These are phyloP conservation scores for Rostrohypoxylon terebratum DNA, from an alignment of 495 filamentous ascomycete species.

Conservation along the genomic window DNA sequence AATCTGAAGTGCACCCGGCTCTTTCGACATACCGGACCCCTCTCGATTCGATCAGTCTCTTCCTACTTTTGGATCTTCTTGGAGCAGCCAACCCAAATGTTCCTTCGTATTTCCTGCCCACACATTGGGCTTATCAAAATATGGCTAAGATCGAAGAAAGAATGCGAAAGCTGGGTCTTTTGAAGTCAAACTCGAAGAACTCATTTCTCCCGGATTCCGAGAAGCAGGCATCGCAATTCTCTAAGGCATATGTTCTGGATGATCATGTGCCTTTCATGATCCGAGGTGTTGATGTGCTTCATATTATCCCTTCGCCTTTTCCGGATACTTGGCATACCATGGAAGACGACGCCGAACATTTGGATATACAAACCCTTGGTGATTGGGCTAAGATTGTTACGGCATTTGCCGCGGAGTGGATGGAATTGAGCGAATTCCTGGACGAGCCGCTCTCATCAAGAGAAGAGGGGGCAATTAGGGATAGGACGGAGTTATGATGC, in stretches of 20 bases:
- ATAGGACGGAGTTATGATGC: conserved; percentile 32
- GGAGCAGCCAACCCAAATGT: conserved; percentile 74
- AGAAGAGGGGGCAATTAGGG: conserved; percentile 31
- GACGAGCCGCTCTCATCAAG: conserved; percentile 24
- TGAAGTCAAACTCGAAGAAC: conserved; percentile 50
- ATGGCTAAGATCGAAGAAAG: conserved; percentile 76
- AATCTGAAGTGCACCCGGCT: conserved; percentile 71
- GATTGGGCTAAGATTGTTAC: conserved; percentile 86
- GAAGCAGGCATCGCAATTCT: conserved; percentile 64
- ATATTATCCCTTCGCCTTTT: conserved; percentile 84
- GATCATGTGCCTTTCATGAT: conserved; percentile 89
- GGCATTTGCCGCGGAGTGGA: conserved; percentile 87
- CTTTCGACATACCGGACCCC: conserved; percentile 76
- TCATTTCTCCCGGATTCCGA: conserved; percentile 62
- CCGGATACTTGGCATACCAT: conserved; percentile 84
- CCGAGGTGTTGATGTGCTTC: conserved; percentile 82
- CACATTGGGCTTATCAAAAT: conserved; percentile 88
- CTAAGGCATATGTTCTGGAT: conserved; percentile 66
- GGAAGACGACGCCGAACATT: conserved; percentile 82
- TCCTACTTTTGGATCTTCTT: conserved; percentile 89
- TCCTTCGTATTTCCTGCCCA: conserved; percentile 82
- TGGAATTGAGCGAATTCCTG: conserved; percentile 63
- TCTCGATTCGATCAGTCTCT: conserved; percentile 80
- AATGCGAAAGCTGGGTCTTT: conserved; percentile 64
- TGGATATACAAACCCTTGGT: conserved; percentile 79